Evolutionary conservation across 495 filamentous ascomycete genomes (phyloP), one percentile per base, ranked within the genome.

Genomic region (Pseudomonodictys pantanalensis): DNA sequence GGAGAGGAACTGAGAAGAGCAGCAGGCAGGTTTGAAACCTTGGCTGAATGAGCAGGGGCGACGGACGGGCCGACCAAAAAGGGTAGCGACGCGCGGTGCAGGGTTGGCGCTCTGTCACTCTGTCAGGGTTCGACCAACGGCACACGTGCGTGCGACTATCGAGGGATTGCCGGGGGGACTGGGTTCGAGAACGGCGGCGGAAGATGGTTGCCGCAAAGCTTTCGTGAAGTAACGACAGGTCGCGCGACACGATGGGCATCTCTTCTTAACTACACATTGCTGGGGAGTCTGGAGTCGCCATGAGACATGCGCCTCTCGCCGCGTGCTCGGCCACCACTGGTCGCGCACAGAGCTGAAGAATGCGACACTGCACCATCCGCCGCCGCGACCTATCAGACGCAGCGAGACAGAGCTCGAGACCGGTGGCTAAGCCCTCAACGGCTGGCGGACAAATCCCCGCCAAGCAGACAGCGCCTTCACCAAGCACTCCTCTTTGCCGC

Each of bases 361-460:
- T 62, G 58, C 58, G 52, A 62, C 58, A 22, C 58, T 51, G 46
- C 58, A 54, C 38, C 38, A 41, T n/a, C 38, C 38, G 12, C 32
- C 32, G 38, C 4, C n/a, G n/a, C n/a, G n/a, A n/a, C n/a, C n/a
- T n/a, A n/a, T n/a, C n/a, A n/a, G n/a, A n/a, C n/a, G n/a, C n/a
- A n/a, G n/a, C n/a, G n/a, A n/a, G n/a, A n/a, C n/a, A n/a, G n/a
- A n/a, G n/a, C n/a, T n/a, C n/a, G n/a, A n/a, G n/a, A n/a, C n/a
- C n/a, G n/a, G n/a, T n/a, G n/a, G n/a, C n/a, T n/a, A n/a, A n/a
- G n/a, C n/a, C n/a, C n/a, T n/a, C n/a, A n/a, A n/a, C n/a, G n/a
- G n/a, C n/a, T n/a, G n/a, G n/a, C n/a, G n/a, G n/a, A n/a, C n/a
- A n/a, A n/a, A n/a, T n/a, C n/a, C n/a, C n/a, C n/a, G n/a, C n/a